These are phyloP conservation scores for Dunaliella primolecta DNA, from an alignment of 139 green algal species.

Conservation along the genomic window DNA sequence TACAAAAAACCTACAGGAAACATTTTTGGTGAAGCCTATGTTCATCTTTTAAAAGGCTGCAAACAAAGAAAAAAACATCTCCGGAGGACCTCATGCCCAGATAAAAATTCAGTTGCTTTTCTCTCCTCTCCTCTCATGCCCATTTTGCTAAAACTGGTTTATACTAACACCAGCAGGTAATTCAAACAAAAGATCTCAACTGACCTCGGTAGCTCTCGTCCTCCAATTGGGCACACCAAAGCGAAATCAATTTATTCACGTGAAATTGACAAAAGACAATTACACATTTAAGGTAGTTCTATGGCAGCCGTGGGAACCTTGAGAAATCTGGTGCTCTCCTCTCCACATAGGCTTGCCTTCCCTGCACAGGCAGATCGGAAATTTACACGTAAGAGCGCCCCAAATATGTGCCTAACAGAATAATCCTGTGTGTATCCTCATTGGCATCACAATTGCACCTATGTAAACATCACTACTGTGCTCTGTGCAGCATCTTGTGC, in stretches of 20 bases:
- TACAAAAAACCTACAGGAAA: not conserved
- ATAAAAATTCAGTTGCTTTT: not conserved
- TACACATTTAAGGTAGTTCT: not conserved
- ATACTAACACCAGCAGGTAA: not conserved
- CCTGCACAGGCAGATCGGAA: slow-evolving; percentile 53
- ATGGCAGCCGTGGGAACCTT: slow-evolving; percentile 85
- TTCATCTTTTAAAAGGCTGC: not conserved
- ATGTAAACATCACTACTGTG: no score
- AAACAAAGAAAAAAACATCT: no score
- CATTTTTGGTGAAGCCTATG: no score
- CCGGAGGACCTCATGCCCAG: no score
- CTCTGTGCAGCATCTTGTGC: no score
- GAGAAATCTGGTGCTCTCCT: slow-evolving; percentile 87
- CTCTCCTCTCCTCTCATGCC: not conserved
- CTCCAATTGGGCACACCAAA: not conserved
- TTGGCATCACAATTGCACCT: no score
- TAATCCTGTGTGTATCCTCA: no score
- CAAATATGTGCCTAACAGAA: no score
- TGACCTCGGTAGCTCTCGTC: no score
- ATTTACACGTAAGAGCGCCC: no score
- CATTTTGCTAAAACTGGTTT: no score
- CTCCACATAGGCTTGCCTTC: slow-evolving; percentile 80
- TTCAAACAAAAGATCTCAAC: not conserved
- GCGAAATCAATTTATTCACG: not conserved
- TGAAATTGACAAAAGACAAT: not conserved